These are phyloP conservation scores for Leccinum discolor DNA, from an alignment of 1,284 basidiomycete species.

Conservation along the genomic window DNA sequence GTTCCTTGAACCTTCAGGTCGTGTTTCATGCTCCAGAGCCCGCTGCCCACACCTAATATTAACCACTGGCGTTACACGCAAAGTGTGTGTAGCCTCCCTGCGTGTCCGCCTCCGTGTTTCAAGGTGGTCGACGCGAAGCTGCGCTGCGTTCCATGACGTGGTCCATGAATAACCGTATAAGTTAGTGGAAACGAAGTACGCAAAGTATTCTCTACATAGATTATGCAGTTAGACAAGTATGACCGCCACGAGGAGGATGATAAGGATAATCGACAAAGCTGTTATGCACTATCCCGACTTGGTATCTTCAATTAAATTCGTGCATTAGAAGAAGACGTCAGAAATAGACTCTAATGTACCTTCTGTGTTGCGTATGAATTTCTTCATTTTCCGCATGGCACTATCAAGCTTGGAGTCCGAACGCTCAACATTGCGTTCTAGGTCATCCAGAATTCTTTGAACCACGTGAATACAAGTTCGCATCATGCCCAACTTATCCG, in stretches of 20 bases:
- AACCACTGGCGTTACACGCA: neutral
- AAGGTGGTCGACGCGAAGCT: neutral
- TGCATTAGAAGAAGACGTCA: conserved; percentile 1
- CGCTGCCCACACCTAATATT: neutral
- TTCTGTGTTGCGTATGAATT: conserved; percentile 84
- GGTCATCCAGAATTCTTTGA: conserved; percentile 80
- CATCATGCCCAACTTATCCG: neutral
- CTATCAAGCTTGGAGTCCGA: conserved; percentile 71
- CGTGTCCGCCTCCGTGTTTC: neutral
- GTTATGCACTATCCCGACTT: conserved; percentile 72
- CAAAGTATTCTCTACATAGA: conserved; percentile 11
- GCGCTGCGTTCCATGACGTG: neutral
- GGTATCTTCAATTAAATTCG: conserved; percentile 45
- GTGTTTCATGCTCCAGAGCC: conserved; percentile 1
- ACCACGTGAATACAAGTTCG: conserved; percentile 2
- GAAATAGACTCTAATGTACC: conserved; percentile 40
- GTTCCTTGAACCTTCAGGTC: neutral
- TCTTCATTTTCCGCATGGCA: conserved; percentile 75
- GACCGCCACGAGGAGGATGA: conserved; percentile 50
- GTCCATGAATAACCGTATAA: conserved; percentile 18
- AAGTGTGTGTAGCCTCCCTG: neutral
- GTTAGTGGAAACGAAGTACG: conserved; percentile 11
- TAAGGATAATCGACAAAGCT: conserved; percentile 51
- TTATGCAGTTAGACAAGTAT: conserved; percentile 41
- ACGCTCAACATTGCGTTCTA: conserved; percentile 74